phyloP scores from a whole-genome alignment of 257 asterid genomes.

The Fraxinus cuspidata region DNA sequence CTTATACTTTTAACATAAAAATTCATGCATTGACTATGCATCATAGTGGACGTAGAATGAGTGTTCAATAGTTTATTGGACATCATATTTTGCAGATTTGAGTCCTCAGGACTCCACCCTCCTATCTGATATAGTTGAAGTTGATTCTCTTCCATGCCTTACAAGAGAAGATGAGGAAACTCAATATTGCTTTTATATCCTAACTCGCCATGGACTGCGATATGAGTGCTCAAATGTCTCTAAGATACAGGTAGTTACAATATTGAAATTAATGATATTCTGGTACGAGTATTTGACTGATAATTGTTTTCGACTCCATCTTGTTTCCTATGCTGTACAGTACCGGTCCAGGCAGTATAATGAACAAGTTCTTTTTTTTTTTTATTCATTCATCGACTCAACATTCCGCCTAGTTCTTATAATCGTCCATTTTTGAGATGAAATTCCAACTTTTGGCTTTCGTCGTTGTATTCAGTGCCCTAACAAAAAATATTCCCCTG shows the following conservation, averaged over 20 bases:
- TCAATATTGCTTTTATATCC: conserved; percentile 70
- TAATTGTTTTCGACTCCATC: neutral
- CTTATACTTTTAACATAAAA: neutral
- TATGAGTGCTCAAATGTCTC: conserved; percentile 89
- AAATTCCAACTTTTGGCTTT: neutral
- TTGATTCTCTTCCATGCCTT: conserved; percentile 67
- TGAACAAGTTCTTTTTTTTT: neutral
- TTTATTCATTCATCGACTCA: neutral
- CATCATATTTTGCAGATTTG: conserved; percentile 55
- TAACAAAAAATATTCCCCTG: conserved; percentile 3
- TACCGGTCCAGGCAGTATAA: neutral
- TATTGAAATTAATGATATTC: neutral
- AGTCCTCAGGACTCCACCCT: conserved; percentile 94
- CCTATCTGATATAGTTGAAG: conserved; percentile 76
- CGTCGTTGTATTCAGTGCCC: neutral
- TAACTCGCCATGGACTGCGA: conserved; percentile 83
- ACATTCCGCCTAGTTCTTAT: neutral
- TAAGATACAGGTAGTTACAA: conserved; percentile 61
- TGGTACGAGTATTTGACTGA: neutral
- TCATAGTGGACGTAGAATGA: neutral
- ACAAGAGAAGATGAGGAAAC: conserved; percentile 64
- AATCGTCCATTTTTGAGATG: neutral
- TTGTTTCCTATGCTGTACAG: neutral
- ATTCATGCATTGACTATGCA: conserved; percentile 5
- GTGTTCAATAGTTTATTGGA: neutral